Base-by-base conservation (phyloP, 345 rosid genomes). In the Eucalyptus globulus region DNA sequence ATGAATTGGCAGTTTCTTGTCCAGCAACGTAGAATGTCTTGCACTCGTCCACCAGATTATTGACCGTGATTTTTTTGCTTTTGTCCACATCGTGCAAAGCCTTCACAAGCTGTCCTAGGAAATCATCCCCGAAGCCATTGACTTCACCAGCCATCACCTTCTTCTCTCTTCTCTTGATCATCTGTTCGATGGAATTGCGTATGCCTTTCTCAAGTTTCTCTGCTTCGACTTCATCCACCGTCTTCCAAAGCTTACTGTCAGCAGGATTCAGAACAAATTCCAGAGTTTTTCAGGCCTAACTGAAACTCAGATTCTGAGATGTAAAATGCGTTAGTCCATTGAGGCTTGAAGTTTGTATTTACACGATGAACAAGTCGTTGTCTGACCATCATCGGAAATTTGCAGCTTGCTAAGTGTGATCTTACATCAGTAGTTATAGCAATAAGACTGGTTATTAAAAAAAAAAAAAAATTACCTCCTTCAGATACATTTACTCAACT, bases 31-130 rank as follows among this genome's bases (percentile, higher is more conserved):
- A 92, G 88, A 94, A 92, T 11, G 92, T 87, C 90, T 91, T 94
- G 91, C 96, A 93, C 89, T 94, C 95, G 67, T 92, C 96, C 31
- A 94, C 56, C 69, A 92, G 7, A 29, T 89, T 86, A 8, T 89
- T 81, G 2, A 89, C 43, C 4, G 90, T 85, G 76, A 93, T 89
- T 86, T 62, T 90, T 72, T 89, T 90, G 43, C 47, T 24, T 51
- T 44, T 29, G 43, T 90, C 91, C 7, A 67, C 49, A 26, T 91
- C 88, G 40, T 88, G 90, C 29, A 37, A 49, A 34, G 91, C 92
- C 49, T 89, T 86, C 31, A 93, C 11, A 27, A 93, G 92, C 51
- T 54, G 29, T 54, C 93, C 92, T 8, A 92, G 87, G 85, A 92
- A 91, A 87, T 94, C 94, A 86, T 44, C 88, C 16, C 91, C 92